These are phyloP conservation scores for Fremontodendron californicum DNA, from an alignment of 345 rosid genomes.

Conservation along the genomic window DNA sequence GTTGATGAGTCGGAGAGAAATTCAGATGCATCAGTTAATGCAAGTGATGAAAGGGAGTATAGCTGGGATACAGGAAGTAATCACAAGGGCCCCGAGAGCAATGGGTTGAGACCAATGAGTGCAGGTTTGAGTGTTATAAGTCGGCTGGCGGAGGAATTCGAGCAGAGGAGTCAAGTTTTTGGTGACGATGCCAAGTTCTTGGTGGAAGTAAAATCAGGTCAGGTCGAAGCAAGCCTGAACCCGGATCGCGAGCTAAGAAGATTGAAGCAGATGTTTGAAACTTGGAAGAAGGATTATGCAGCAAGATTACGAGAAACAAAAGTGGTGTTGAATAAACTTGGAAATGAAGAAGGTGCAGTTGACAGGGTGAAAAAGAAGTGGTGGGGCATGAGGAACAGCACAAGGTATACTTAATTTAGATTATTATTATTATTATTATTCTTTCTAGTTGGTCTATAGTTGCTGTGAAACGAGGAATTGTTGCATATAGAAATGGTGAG, in stretches of 20 bases:
- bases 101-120: slow-evolving; percentile 72
- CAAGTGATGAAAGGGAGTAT: slow-evolving; percentile 64
- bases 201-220: slow-evolving; percentile 97
- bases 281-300: slow-evolving; percentile 96
- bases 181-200: slow-evolving; percentile 95
- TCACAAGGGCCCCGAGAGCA: slow-evolving; percentile 56
- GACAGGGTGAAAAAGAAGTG: slow-evolving; percentile 79
- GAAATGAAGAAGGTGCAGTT: slow-evolving; percentile 68
- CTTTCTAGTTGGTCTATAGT: slow-evolving; percentile 10
- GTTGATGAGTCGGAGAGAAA: slow-evolving; percentile 76
- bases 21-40: slow-evolving; percentile 87
- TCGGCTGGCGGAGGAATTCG: slow-evolving; percentile 88
- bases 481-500: slow-evolving; percentile 14
- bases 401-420: slow-evolving; percentile 44
- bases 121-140: slow-evolving; percentile 86
- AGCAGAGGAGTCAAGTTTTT: slow-evolving; percentile 93
- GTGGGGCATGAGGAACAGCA: slow-evolving; percentile 97
- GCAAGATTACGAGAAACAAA: slow-evolving; percentile 79
- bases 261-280: slow-evolving; percentile 92
- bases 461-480: background rate
- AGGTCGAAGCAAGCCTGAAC: slow-evolving; percentile 87
- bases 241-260: slow-evolving; percentile 84
- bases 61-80: slow-evolving; percentile 67
- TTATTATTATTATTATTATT: background rate
- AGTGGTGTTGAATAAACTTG: slow-evolving; percentile 77